Conservation (phyloP, 805 yeast species). For the Metschnikowia chrysomelidarum region DNA sequence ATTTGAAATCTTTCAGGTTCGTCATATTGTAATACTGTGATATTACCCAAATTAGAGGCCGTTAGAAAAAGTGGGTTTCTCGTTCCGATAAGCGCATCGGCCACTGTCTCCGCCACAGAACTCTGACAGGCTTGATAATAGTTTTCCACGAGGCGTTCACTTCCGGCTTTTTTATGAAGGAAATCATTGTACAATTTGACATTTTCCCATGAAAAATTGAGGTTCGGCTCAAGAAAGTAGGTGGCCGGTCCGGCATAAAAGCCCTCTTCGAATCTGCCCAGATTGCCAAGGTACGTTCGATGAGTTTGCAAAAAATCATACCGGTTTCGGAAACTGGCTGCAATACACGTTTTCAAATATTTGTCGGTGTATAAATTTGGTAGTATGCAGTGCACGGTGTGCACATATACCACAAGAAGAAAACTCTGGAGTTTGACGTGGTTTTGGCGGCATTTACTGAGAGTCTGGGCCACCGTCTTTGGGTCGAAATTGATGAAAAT, state of each 20-base stretch:
- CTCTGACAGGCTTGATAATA: conserved; percentile 4
- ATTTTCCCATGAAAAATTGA: conserved; percentile 4
- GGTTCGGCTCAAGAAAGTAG: conserved; percentile 5
- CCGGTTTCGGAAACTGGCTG: conserved; percentile 7
- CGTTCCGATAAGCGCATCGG: neutral
- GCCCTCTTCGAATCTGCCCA: conserved; percentile 5
- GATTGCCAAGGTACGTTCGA: conserved; percentile 2
- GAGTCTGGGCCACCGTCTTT: neutral
- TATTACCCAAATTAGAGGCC: neutral
- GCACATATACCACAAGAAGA: conserved; percentile 4
- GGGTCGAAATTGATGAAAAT: conserved; percentile 2
- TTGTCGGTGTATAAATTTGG: conserved; percentile 5
- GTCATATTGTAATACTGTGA: conserved; percentile 1
- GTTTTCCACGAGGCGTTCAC: conserved; percentile 1
- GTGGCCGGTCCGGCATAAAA: conserved; percentile 1
- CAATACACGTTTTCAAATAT: conserved; percentile 3
- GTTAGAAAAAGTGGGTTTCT: neutral
- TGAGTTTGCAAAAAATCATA: conserved; percentile 1
- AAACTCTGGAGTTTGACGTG: conserved; percentile 6
- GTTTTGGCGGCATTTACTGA: conserved; percentile 3
- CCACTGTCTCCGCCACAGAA: conserved; percentile 3
- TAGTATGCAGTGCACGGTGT: conserved; percentile 4
- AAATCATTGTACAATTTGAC: conserved; percentile 5
- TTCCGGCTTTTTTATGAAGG: conserved; percentile 3
- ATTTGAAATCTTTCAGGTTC: neutral